These are phyloP conservation scores for Rhynchospora breviuscula DNA, from an alignment of 176 grass and related monocot genomes.

Conservation along the genomic window DNA sequence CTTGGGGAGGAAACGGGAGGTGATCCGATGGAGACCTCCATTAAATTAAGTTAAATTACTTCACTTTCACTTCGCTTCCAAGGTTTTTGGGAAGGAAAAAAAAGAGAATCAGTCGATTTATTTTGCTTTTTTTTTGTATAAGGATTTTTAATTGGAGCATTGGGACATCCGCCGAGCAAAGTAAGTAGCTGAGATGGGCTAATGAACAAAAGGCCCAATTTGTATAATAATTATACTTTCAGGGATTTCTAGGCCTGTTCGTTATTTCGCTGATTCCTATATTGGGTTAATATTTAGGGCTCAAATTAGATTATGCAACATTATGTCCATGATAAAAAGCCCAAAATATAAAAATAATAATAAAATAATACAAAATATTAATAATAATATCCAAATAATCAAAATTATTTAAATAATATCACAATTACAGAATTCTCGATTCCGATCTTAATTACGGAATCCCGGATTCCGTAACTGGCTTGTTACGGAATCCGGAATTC, in stretches of 20 bases:
- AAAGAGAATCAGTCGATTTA: neutral
- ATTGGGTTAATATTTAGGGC: neutral
- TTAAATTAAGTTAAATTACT: neutral
- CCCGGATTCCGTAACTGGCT: too few species aligned
- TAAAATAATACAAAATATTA: too few species aligned
- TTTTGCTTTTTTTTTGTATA: neutral
- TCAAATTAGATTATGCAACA: neutral
- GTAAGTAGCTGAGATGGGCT: neutral
- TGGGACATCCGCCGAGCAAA: neutral
- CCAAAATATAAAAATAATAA: too few species aligned
- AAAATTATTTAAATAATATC: too few species aligned
- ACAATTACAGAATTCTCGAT: too few species aligned
- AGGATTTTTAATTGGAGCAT: neutral
- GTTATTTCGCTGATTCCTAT: neutral
- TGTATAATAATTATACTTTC: neutral
- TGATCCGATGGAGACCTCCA: conserved; percentile 31
- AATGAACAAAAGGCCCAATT: too few species aligned
- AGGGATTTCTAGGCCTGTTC: neutral
- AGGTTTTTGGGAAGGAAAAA: neutral
- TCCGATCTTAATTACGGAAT: too few species aligned
- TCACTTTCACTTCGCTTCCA: neutral
- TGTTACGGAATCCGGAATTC: too few species aligned
- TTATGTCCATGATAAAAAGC: neutral
- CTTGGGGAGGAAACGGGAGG: neutral
- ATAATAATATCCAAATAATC: too few species aligned